Conservation (phyloP, 345 rosid genomes). For the Lepidium africanum region DNA sequence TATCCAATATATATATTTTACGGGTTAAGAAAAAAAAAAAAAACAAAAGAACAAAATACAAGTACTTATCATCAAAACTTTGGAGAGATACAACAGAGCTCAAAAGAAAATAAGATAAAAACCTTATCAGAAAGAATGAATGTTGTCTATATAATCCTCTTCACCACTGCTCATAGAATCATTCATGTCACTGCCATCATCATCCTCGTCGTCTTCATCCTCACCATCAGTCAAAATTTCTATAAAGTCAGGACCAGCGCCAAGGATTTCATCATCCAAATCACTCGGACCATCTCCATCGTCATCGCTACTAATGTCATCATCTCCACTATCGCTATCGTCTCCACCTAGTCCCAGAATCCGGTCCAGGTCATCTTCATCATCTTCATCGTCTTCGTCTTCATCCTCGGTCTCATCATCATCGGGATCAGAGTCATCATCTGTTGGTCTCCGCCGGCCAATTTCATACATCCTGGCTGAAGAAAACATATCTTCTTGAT, state of each 20-base stretch:
- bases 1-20: no score
- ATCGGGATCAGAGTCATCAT: constrained; percentile 96
- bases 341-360: constrained; percentile 52
- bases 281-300: constrained; percentile 60
- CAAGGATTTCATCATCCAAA: constrained; percentile 52
- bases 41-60: background rate
- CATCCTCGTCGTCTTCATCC: constrained; percentile 45
- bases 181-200: constrained; percentile 51
- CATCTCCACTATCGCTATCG: constrained; percentile 80
- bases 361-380: constrained; percentile 53
- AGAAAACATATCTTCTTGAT: constrained; percentile 85
- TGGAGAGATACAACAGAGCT: constrained; percentile 1
- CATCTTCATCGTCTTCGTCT: constrained; percentile 85
- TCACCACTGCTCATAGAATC: constrained; percentile 80
- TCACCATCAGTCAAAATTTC: constrained; percentile 42
- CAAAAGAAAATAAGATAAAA: background rate
- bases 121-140: constrained; percentile 32
- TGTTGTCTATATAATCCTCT: constrained; percentile 50
- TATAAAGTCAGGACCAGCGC: constrained; percentile 42
- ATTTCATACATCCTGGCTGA: constrained; percentile 91
- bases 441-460: constrained; percentile 88
- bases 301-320: constrained; percentile 53
- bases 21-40: no score
- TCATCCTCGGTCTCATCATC: constrained; percentile 89
- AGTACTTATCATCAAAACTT: constrained; percentile 21